These are phyloP conservation scores for Monilinia vaccinii-corymbosi DNA, from an alignment of 2,329 filamentous ascomycete species.

Conservation along the genomic window DNA sequence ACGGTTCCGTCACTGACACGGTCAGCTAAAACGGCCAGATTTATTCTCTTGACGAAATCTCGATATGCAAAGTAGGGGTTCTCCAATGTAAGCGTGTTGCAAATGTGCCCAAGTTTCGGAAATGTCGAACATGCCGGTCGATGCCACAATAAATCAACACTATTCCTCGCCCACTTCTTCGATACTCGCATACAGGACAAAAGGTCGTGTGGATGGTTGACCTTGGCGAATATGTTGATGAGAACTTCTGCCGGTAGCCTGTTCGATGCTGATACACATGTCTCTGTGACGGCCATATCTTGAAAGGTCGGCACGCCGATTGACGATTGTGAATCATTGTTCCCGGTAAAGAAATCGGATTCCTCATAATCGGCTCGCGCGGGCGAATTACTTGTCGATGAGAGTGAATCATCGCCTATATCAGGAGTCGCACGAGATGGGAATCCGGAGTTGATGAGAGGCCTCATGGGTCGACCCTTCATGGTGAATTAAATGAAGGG, in stretches of 20 bases:
- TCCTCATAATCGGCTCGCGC: constrained; percentile 75
- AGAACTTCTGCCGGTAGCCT: constrained; percentile 89
- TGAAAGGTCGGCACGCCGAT: constrained; percentile 71
- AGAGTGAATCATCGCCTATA: constrained; percentile 28
- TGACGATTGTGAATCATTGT: constrained; percentile 90
- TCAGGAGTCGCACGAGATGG: constrained; percentile 26
- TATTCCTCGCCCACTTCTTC: constrained; percentile 85
- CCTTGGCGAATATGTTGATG: constrained; percentile 82
- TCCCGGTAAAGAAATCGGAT: constrained; percentile 81
- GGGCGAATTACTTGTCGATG: constrained; percentile 60
- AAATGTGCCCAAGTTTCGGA: constrained; percentile 72
- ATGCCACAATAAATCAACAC: constrained; percentile 91
- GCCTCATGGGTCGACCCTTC: constrained; percentile 24
- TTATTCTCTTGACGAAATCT: constrained; percentile 84
- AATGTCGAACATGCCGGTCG: constrained; percentile 84
- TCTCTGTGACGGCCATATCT: constrained; percentile 61
- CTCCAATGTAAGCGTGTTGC: constrained; percentile 61
- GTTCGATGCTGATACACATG: constrained; percentile 69
- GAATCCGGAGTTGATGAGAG: constrained; percentile 17
- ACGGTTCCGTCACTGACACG: constrained; percentile 84
- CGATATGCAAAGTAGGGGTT: constrained; percentile 83
- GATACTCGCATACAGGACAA: constrained; percentile 89
- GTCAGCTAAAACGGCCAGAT: constrained; percentile 69
- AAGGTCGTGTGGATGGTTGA: constrained; percentile 67
- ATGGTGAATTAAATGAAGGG: constrained; percentile 13